Conservation (phyloP, 2,329 filamentous ascomycete species). For the Drechslera avenae region DNA sequence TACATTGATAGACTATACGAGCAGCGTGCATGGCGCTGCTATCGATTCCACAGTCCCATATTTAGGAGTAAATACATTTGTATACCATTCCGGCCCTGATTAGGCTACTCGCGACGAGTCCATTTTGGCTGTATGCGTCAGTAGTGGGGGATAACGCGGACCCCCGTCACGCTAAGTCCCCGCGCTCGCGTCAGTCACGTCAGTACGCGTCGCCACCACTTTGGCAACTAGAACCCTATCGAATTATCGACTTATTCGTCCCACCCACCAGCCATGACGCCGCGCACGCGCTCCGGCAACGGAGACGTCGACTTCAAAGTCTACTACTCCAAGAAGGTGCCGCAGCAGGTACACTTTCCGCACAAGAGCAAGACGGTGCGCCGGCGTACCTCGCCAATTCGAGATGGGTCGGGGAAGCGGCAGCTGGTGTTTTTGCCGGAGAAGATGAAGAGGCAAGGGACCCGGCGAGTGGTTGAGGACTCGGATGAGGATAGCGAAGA, state of each 20-base stretch:
- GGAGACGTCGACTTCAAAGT: conserved; percentile 31
- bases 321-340: conserved; percentile 41
- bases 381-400: conserved; percentile 14
- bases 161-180: conserved; percentile 21
- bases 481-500: conserved; percentile 21
- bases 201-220: conserved; percentile 21
- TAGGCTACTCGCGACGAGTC: too few relatives aligned
- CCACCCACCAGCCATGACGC: conserved; percentile 31
- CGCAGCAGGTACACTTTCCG: conserved; percentile 39
- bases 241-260: conserved; percentile 3
- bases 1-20: too few relatives aligned
- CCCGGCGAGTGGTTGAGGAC: conserved; percentile 8
- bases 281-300: conserved; percentile 35
- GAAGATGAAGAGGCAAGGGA: conserved; percentile 26
- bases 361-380: conserved; percentile 37
- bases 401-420: conserved; percentile 26
- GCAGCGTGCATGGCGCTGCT: too few relatives aligned
- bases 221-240: background rate
- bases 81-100: too few relatives aligned
- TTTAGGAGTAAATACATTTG: too few relatives aligned
- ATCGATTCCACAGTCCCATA: too few relatives aligned
- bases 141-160: conserved; percentile 8
- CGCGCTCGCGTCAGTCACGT: conserved; percentile 38
- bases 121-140: too few relatives aligned
- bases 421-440: conserved; percentile 41